Percentiles rank a stretch among this genome's conserved stretches.
Evolutionary conservation across 169 alveolate genomes (phyloP).

Genomic region (Plasmodium knowlesi): DNA sequence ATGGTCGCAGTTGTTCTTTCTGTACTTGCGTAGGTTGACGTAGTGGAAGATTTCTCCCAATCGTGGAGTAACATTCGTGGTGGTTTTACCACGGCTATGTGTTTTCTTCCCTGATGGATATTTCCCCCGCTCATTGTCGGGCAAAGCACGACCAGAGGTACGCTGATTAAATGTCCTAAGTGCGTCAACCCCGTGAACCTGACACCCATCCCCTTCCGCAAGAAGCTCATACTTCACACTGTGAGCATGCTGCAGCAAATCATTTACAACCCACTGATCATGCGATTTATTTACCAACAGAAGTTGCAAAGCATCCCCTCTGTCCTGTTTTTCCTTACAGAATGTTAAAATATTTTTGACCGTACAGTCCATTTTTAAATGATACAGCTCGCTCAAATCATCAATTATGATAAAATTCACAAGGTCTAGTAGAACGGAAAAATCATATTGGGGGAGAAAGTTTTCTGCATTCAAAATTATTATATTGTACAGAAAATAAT

Average conservation of each 20-base stretch:
- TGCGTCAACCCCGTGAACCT: not conserved
- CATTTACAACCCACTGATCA: constrained; percentile 53
- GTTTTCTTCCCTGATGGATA: not conserved
- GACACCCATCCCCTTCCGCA: not conserved
- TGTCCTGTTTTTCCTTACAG: constrained; percentile 50
- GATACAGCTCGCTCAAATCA: constrained; percentile 58
- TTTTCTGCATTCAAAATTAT: constrained; percentile 33
- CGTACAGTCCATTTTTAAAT: constrained; percentile 9
- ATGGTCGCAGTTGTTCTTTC: constrained; percentile 15
- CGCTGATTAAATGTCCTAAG: not conserved
- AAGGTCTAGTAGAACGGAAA: constrained; percentile 28
- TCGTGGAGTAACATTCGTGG: not conserved
- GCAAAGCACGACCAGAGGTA: not conserved
- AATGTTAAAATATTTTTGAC: constrained; percentile 27
- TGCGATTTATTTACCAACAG: constrained; percentile 24
- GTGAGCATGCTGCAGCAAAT: constrained; percentile 21
- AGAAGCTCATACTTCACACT: constrained; percentile 22
- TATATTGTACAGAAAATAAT: constrained; percentile 56
- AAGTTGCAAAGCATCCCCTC: constrained; percentile 1
- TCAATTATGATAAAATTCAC: constrained; percentile 31
- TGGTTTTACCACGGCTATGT: not conserved
- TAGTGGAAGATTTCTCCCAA: not conserved
- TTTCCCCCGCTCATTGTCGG: not conserved
- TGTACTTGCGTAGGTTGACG: constrained; percentile 10
- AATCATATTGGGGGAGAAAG: constrained; percentile 8